Base-by-base conservation (phyloP, 352 stramenopile genomes). In the Globisporangium echinulatum region DNA sequence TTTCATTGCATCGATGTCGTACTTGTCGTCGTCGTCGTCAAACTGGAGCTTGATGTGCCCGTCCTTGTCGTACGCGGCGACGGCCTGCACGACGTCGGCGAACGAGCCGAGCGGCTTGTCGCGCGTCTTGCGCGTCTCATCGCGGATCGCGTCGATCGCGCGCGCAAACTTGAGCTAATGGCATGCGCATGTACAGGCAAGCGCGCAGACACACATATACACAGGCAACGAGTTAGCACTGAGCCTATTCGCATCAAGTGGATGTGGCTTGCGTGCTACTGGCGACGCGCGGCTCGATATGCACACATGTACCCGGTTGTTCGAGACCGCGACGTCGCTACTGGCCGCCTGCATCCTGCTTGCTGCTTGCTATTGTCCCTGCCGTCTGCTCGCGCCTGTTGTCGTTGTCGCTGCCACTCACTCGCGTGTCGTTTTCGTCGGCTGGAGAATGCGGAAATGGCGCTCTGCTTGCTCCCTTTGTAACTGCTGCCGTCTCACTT, bases 11-110 rank as follows among this genome's bases (percentile, higher is more conserved):
- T 70, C 62, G n/a, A 78, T 63, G 49, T 59, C 61, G 39, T 62
- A 56, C 15, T 59, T 48, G 13, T 79, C 68, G 51, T 76, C 71
- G 15, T 65, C 56, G 7, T 67, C 68, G 56, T 76, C 71, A 17
- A 77, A 77, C 42, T 75, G 51, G 50, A 75, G 61, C 59, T 73
- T 61, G 43, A 75, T 75, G 50, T 63, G 70, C 11, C 70, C 70
- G 17, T 77, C 61, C 14, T 54, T 47, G 33, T 67, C 61, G 58
- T 56, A 59, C 19, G 50, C 42, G 14, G 48, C 55, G 55, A 67
- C 25, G 10, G 44, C 55, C 15, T 67, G 61, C 43, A 67, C 55
- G 42, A 67, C 38, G 39, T 67, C 55, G 3, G 56, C 42, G 44
- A 67, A 63, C 36, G 61, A 52, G 5, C 43, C 55, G 39, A 62